Evolutionary conservation across 768 basidiomycete genomes (phyloP).

Genomic region (Jaapia argillacea): DNA sequence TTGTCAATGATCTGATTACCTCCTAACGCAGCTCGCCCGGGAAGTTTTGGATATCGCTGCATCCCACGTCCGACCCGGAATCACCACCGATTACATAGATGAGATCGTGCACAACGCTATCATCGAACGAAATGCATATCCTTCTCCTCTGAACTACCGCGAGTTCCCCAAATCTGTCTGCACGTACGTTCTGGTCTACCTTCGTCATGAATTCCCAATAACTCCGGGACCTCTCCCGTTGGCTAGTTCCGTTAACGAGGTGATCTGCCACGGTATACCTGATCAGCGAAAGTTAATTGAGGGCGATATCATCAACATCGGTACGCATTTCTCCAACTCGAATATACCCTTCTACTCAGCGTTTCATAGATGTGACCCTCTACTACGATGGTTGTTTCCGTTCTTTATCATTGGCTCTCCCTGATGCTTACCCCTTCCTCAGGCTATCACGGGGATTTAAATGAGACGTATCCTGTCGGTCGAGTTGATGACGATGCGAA

Average conservation of each 20-base stretch:
- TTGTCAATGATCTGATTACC: constrained; percentile 2
- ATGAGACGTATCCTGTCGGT: constrained; percentile 89
- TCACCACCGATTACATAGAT: constrained; percentile 94
- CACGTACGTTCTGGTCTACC: constrained; percentile 49
- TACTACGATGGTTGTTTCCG: constrained; percentile 60
- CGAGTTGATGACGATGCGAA: constrained; percentile 74
- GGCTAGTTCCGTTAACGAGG: constrained; percentile 82
- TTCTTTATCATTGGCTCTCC: constrained; percentile 1
- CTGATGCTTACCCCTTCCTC: no score
- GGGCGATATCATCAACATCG: constrained; percentile 96
- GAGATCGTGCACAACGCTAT: constrained; percentile 86
- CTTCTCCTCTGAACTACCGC: constrained; percentile 87
- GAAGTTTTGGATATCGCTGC: constrained; percentile 94
- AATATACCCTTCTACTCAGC: constrained; percentile 5
- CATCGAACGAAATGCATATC: constrained; percentile 87
- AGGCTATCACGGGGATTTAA: constrained; percentile 91
- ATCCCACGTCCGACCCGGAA: constrained; percentile 76
- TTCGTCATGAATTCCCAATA: not conserved
- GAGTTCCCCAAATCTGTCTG: constrained; percentile 93
- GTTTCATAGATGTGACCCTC: constrained; percentile 56
- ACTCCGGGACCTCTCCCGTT: not conserved
- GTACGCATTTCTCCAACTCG: constrained; percentile 26
- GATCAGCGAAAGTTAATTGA: constrained; percentile 76
- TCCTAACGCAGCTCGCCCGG: constrained; percentile 53
- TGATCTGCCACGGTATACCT: constrained; percentile 95